Conservation (phyloP, 2,329 filamentous ascomycete species). For the Tolypocladium pustulatum region DNA sequence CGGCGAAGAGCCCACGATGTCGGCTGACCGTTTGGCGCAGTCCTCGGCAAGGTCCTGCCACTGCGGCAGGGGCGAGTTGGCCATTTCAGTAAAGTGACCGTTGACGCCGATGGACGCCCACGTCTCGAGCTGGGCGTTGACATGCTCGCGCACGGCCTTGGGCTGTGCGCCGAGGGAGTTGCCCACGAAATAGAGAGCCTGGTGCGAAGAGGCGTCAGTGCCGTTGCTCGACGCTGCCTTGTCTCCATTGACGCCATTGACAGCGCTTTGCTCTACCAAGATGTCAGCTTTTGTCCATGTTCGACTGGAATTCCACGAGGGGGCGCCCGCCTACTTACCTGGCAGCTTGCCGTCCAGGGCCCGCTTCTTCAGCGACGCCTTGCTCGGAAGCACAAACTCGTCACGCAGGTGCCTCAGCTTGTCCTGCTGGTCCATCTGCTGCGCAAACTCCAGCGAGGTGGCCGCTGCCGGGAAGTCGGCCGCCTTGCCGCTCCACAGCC, state of each 20-base stretch:
- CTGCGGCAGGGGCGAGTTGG: slow-evolving; percentile 54
- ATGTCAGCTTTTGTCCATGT: background rate
- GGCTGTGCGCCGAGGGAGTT: slow-evolving; percentile 86
- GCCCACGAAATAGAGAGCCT: slow-evolving; percentile 69
- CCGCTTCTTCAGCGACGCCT: slow-evolving; percentile 56
- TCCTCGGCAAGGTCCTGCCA: slow-evolving; percentile 76
- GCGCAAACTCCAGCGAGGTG: slow-evolving; percentile 36
- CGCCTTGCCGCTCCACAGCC: slow-evolving; percentile 28
- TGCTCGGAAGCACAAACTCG: slow-evolving; percentile 71
- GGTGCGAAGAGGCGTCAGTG: slow-evolving; percentile 14
- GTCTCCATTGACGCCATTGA: slow-evolving; percentile 6
- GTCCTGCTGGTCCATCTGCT: slow-evolving; percentile 48
- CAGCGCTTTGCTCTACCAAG: background rate
- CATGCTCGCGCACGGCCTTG: slow-evolving; percentile 50
- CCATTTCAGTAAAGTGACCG: slow-evolving; percentile 66
- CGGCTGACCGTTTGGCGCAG: slow-evolving; percentile 58
- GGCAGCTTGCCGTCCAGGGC: slow-evolving; percentile 36
- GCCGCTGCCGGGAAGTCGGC: slow-evolving; percentile 37
- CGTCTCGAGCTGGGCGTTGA: slow-evolving; percentile 65
- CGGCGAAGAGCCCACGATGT: slow-evolving; percentile 62
- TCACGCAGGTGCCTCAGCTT: slow-evolving; percentile 49
- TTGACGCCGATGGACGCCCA: slow-evolving; percentile 80
- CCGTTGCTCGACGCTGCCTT: slow-evolving; percentile 5
- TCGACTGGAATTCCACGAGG: too few species aligned
- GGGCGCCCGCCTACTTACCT: slow-evolving; percentile 20